Percentiles rank a stretch among this genome's conserved stretches.
These are phyloP conservation scores for Holtermannia corniformis DNA, from an alignment of 768 basidiomycete genomes.

Conservation along the genomic window DNA sequence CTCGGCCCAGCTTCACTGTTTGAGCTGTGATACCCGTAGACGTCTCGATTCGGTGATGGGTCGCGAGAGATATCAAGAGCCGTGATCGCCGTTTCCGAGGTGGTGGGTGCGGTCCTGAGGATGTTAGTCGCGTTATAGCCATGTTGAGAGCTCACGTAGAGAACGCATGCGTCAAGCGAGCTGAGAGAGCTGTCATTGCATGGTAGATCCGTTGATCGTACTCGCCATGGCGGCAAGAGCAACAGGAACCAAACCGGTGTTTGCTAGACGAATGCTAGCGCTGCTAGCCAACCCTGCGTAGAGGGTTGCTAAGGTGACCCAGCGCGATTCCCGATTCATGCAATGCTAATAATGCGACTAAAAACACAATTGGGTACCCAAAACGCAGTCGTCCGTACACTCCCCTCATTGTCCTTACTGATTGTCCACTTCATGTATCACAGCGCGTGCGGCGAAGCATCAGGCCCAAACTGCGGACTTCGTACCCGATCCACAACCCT, in stretches of 20 bases:
- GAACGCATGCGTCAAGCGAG: conserved; percentile 14
- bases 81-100: background rate
- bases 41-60: conserved; percentile 12
- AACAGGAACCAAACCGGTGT: no score
- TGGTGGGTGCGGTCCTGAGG: background rate
- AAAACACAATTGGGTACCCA: no score
- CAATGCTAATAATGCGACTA: no score
- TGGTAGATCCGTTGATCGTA: no score
- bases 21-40: background rate
- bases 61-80: conserved; percentile 3
- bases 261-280: no score
- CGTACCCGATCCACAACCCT: conserved; percentile 31
- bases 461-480: conserved; percentile 32
- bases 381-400: no score
- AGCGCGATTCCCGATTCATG: no score
- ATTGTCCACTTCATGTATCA: background rate
- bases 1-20: conserved; percentile 3
- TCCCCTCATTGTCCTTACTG: no score
- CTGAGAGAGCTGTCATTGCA: background rate
- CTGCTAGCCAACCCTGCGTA: no score
- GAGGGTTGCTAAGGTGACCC: no score
- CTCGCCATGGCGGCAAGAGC: no score
- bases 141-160: conserved; percentile 9
- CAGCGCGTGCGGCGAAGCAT: conserved; percentile 31
- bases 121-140: background rate